Conservation (phyloP, 1,284 basidiomycete genomes). For the Malassezia yamatoensis region DNA sequence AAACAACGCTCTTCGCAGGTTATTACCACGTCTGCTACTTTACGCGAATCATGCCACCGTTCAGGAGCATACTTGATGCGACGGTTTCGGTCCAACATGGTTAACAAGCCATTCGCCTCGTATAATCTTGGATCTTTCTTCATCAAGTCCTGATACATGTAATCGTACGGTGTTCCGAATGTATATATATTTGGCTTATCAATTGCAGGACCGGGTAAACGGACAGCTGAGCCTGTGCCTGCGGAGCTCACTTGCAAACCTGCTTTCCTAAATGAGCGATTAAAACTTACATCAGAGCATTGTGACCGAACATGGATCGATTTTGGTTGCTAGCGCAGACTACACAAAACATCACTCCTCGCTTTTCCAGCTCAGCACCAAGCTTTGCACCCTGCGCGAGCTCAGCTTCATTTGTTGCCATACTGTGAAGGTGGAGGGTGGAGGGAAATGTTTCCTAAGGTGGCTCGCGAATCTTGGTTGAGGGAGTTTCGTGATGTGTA, state of each 20-base stretch:
- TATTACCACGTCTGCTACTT: constrained; percentile 85
- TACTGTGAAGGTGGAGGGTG: too few species aligned
- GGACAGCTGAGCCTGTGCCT: constrained; percentile 92
- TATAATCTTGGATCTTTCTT: constrained; percentile 74
- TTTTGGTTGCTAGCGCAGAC: constrained; percentile 98
- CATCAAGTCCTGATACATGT: constrained; percentile 86
- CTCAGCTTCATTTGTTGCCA: neutral
- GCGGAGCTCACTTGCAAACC: constrained; percentile 84
- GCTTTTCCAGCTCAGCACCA: neutral
- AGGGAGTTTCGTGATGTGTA: neutral
- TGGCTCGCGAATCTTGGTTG: neutral
- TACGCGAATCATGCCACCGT: constrained; percentile 84
- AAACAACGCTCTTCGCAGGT: constrained; percentile 99
- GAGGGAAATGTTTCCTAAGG: too few species aligned
- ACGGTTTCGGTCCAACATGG: constrained; percentile 94
- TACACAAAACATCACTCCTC: constrained; percentile 68
- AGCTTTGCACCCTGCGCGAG: neutral
- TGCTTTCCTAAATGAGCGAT: constrained; percentile 54
- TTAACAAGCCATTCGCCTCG: constrained; percentile 82
- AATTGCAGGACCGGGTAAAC: constrained; percentile 86
- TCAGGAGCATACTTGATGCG: constrained; percentile 85
- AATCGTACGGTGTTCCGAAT: constrained; percentile 96
- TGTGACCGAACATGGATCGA: constrained; percentile 96
- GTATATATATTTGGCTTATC: constrained; percentile 95
- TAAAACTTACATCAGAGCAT: constrained; percentile 57